Evolutionary conservation across 352 stramenopile genomes (phyloP).

Genomic region (Phytophthora vignae): DNA sequence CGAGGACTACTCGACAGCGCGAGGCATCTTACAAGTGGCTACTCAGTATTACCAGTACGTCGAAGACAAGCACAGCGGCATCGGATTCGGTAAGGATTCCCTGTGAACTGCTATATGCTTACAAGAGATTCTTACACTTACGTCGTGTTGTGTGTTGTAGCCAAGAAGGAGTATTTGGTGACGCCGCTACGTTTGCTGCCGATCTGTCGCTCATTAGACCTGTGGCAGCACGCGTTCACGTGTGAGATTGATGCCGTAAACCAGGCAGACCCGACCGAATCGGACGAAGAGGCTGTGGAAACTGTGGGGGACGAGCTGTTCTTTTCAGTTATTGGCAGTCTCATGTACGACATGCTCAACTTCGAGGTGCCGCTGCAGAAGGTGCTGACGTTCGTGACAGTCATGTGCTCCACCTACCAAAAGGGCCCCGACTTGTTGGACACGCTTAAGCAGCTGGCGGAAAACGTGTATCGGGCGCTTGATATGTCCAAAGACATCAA

Average conservation of each 20-base stretch:
- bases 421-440: slow-evolving; percentile 72
- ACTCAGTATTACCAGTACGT: slow-evolving; percentile 84
- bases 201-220: slow-evolving; percentile 82
- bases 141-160: slow-evolving; percentile 32
- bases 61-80: slow-evolving; percentile 76
- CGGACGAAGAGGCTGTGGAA: slow-evolving; percentile 40
- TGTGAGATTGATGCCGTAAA: slow-evolving; percentile 73
- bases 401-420: slow-evolving; percentile 88
- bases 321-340: slow-evolving; percentile 82
- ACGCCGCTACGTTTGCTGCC: slow-evolving; percentile 62
- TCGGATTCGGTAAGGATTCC: slow-evolving; percentile 69
- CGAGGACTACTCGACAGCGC: slow-evolving; percentile 85
- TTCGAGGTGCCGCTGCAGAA: slow-evolving; percentile 79
- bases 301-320: slow-evolving; percentile 77
- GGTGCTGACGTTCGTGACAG: slow-evolving; percentile 78
- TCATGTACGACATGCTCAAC: slow-evolving; percentile 89
- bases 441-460: slow-evolving; percentile 81
- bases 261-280: slow-evolving; percentile 46
- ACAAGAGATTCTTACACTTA: slow-evolving; percentile 11
- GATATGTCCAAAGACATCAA: slow-evolving; percentile 82
- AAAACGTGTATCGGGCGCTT: slow-evolving; percentile 82
- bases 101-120: neutral
- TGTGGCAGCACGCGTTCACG: slow-evolving; percentile 88
- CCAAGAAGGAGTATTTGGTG: slow-evolving; percentile 85
- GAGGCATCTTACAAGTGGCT: slow-evolving; percentile 82